Base-by-base conservation (phyloP, 805 yeast species). In the Ogataea chonburiensis region DNA sequence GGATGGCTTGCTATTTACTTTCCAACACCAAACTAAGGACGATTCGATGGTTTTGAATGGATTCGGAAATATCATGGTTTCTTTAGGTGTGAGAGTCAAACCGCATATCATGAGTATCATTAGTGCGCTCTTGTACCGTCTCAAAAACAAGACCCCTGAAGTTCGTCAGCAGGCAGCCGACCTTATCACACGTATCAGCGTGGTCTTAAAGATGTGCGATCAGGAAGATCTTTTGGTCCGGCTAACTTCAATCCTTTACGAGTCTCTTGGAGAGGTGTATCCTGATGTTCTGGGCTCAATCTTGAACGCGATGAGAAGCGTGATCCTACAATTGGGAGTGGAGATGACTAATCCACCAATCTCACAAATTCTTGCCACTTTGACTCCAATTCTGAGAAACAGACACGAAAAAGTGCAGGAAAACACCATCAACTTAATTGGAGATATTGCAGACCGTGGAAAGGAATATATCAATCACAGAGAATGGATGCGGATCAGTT, bases 401-500 rank as follows among this genome's bases (percentile, higher is more conserved):
- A 68, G 91, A 41, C 93, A 89, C 55, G 96, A 84, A 46, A 84
- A 83, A 45, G 98, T 93, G 2, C 97, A 88, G 57, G 91, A 86
- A 46, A 75, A 80, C 43, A 76, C 89, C 7, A 83, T 93, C 24
- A 76, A 71, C 28, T 64, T 91, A 13, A 81, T 93, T 17, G 96
- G 96, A 2, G 67, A 77, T 33, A 81, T 91, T 37, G 96, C 98
- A 0, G 76, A 72, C 31, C 70, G 76, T 28, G 89, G 85, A 7
- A 80, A 95, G 1, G 94, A 86, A 45, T 76, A 77, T 37, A 85
- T 88, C 11, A 79, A 88, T 23, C 95, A 96, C 3, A 78, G 86
- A 43, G 99, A 93, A 60, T 93, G 98, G 99, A 86, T 93, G 91
- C 71, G 98, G 45, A 85, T 91, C 17, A 86, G 96, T 53, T 87